phyloP scores from a whole-genome alignment of 495 filamentous ascomycete genomes.

The Talaromyces stipitatus region DNA sequence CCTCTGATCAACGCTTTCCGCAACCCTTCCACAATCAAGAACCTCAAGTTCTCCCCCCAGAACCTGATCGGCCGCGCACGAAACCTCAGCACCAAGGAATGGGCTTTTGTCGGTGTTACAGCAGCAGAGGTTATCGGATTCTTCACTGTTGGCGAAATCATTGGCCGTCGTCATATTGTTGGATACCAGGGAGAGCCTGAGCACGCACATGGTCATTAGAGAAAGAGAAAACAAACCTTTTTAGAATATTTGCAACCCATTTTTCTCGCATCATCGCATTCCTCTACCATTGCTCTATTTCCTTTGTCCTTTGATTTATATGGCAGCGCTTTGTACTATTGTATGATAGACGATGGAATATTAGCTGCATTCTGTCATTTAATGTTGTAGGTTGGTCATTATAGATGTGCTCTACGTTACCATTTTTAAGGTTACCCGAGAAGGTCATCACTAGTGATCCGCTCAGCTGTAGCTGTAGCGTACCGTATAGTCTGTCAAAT shows the following conservation, averaged over 20 bases:
- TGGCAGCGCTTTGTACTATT: conserved; percentile 34
- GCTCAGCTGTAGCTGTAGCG: background rate
- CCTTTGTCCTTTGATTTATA: conserved; percentile 24
- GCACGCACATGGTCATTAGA: conserved; percentile 19
- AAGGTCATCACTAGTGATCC: too few relatives aligned
- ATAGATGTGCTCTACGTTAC: too few relatives aligned
- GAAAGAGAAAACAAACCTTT: background rate
- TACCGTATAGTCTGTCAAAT: too few relatives aligned
- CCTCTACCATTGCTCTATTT: background rate
- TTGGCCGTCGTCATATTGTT: conserved; percentile 86
- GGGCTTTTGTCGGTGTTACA: conserved; percentile 65
- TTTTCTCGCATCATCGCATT: background rate
- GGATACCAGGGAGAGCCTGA: conserved; percentile 72
- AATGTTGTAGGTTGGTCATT: background rate
- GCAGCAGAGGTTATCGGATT: conserved; percentile 86
- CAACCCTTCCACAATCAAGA: conserved; percentile 52
- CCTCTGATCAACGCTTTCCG: conserved; percentile 57
- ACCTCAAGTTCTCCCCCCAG: conserved; percentile 35
- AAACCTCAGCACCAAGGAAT: conserved; percentile 59
- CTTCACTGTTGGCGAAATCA: conserved; percentile 96
- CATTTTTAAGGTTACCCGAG: too few relatives aligned
- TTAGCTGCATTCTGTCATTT: conserved; percentile 34
- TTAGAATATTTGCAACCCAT: conserved; percentile 1
- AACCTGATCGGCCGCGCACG: conserved; percentile 55
- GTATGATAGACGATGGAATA: conserved; percentile 51